Evolutionary conservation across 2,329 filamentous ascomycete genomes (phyloP), one percentile per base, ranked within the genome.

Genomic region (Fusarium pseudonygamai): DNA sequence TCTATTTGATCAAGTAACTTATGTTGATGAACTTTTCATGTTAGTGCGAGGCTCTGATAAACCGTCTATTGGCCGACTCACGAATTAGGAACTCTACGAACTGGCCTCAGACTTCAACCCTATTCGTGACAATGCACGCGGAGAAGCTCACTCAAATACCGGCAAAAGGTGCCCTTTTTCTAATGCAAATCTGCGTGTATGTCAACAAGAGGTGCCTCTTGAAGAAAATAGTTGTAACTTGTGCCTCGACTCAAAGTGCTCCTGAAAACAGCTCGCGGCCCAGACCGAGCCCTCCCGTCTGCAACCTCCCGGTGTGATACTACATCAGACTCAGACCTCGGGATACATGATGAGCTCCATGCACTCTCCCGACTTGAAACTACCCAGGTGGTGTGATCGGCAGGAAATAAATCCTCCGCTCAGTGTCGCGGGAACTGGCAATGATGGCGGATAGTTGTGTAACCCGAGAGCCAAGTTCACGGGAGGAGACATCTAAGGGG

Each of bases 401-500:
- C 24, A 49, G 16, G 24, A 59, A 26, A 58, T 26, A 43, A 50
- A 46, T 39, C 36, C 34, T 45, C 62, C 53, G 63, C 46, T 55
- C 63, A 32, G 52, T 50, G 46, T 42, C 30, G 30, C 52, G 64
- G 68, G 53, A 72, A 40, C 58, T 50, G 49, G 57, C 34, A 45
- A 59, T 47, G 43, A 60, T 55, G 30, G 24, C 37, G 42, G 53
- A 53, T 71, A 39, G 26, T 34, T 68, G 58, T 72, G 68, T 58
- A 58, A 72, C 69, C 30, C 45, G 32, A 64, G 28, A 55, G 52
- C 28, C 57, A 47, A 71, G 69, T 67, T 58, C 40, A 67, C 53
- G 68, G 58, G 63, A 72, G 43, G 57, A 68, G 49, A 55, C 63
- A 64, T 72, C 43, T 12, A 52, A 39, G 36, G 67, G 53, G 53